phyloP scores from a whole-genome alignment of 768 basidiomycete species.

The Lactarius sanguifluus region DNA sequence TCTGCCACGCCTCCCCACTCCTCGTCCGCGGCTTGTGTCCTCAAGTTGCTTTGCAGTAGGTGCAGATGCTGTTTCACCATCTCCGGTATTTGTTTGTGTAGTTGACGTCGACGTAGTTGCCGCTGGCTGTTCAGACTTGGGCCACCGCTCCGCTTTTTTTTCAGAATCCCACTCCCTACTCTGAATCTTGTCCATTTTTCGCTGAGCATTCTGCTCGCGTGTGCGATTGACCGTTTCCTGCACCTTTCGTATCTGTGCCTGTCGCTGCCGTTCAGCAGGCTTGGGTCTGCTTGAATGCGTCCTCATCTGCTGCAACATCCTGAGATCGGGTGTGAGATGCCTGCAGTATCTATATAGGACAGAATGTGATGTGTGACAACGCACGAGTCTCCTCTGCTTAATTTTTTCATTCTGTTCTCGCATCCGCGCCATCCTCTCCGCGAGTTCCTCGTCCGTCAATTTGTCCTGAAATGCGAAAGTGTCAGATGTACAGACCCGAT shows the following conservation, averaged over 20 bases:
- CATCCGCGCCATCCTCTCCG: slow-evolving; percentile 67
- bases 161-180: slow-evolving; percentile 85
- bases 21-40: slow-evolving; percentile 13
- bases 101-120: slow-evolving; percentile 11
- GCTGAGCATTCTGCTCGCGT: slow-evolving; percentile 74
- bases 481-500: slow-evolving; percentile 1
- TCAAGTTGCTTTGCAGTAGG: slow-evolving; percentile 7
- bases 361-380: slow-evolving; percentile 30
- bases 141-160: slow-evolving; percentile 43
- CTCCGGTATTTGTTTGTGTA: slow-evolving; percentile 20
- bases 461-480: slow-evolving; percentile 52
- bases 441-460: slow-evolving; percentile 62
- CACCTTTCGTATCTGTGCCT: slow-evolving; percentile 58
- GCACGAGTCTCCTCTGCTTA: slow-evolving; percentile 62
- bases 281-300: slow-evolving; percentile 70
- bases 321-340: slow-evolving; percentile 32
- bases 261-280: slow-evolving; percentile 59
- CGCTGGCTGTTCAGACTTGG: slow-evolving; percentile 11
- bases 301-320: slow-evolving; percentile 82
- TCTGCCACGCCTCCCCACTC: slow-evolving; percentile 12
- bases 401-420: slow-evolving; percentile 75
- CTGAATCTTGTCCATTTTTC: slow-evolving; percentile 79
- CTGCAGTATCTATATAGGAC: not conserved
- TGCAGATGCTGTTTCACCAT: slow-evolving; percentile 10
- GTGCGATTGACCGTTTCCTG: slow-evolving; percentile 69